phyloP scores from a whole-genome alignment of 257 asterid genomes.

The Capsicum rhomboideum region DNA sequence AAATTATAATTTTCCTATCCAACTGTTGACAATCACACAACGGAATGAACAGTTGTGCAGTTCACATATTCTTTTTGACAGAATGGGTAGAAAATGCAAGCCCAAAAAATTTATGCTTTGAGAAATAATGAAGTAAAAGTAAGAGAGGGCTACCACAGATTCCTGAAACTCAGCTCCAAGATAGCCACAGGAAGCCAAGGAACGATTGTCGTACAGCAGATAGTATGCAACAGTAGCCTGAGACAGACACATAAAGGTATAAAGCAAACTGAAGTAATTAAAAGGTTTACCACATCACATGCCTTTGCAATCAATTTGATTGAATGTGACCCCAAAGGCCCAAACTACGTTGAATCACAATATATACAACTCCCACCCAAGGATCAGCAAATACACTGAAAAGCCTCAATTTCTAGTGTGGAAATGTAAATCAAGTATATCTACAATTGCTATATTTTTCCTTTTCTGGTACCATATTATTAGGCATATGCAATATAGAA shows the following conservation, averaged over 20 bases:
- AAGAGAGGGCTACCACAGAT: conserved; percentile 47
- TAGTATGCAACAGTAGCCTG: conserved; percentile 97
- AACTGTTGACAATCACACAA: background rate
- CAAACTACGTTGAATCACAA: background rate
- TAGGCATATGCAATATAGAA: conserved; percentile 1
- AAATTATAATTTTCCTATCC: background rate
- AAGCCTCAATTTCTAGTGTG: background rate
- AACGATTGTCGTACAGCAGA: conserved; percentile 65
- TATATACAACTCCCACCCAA: background rate
- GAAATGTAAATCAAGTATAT: background rate
- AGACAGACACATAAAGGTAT: conserved; percentile 1
- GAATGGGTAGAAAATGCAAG: background rate
- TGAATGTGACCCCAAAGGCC: background rate
- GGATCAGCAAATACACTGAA: background rate
- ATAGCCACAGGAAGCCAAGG: conserved; percentile 66
- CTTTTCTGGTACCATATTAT: conserved; percentile 1
- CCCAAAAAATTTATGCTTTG: background rate
- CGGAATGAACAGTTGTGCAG: background rate
- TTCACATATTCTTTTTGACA: background rate
- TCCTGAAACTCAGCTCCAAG: conserved; percentile 75
- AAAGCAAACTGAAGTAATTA: conserved; percentile 8
- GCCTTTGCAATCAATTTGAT: background rate
- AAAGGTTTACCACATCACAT: background rate
- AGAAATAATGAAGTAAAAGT: background rate
- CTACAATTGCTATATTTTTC: background rate